Percentiles rank a stretch among this genome's conserved stretches.
phyloP scores from a whole-genome alignment of 2,329 filamentous ascomycete genomes.

The Aspergillus tanneri region DNA sequence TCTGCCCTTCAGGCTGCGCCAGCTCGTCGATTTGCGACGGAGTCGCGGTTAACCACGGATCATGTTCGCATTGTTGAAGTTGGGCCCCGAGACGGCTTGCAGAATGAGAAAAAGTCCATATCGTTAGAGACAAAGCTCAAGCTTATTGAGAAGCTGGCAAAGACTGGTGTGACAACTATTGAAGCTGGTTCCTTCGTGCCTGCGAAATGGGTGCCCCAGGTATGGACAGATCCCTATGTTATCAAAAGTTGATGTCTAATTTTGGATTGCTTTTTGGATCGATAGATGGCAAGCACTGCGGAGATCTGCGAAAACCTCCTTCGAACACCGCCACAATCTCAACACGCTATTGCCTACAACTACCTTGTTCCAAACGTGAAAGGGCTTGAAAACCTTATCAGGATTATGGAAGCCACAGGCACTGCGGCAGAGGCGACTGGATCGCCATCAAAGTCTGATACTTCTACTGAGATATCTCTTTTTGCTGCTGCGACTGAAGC shows the following conservation, averaged over 20 bases:
- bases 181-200: conserved; percentile 56
- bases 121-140: conserved; percentile 51
- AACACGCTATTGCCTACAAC: conserved; percentile 60
- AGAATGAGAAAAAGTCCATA: conserved; percentile 54
- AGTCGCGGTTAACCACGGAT: conserved; percentile 45
- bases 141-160: conserved; percentile 48
- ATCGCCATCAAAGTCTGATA: conserved; percentile 30
- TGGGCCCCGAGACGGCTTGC: conserved; percentile 54
- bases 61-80: conserved; percentile 56
- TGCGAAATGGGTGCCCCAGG: conserved; percentile 56
- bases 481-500: conserved; percentile 65
- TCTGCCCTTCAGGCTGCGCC: conserved; percentile 26
- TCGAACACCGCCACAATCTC: conserved; percentile 49
- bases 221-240: conserved; percentile 31
- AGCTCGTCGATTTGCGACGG: conserved; percentile 37
- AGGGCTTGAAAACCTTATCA: conserved; percentile 60
- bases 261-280: background rate
- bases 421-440: conserved; percentile 32
- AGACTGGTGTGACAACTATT: conserved; percentile 51
- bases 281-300: conserved; percentile 64
- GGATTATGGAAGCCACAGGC: conserved; percentile 48
- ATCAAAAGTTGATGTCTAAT: background rate
- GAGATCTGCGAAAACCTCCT: conserved; percentile 59
- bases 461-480: conserved; percentile 58
- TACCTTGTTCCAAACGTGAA: conserved; percentile 65